These are phyloP conservation scores for Wakefieldia striispora DNA, from an alignment of 768 basidiomycete genomes.

Conservation along the genomic window DNA sequence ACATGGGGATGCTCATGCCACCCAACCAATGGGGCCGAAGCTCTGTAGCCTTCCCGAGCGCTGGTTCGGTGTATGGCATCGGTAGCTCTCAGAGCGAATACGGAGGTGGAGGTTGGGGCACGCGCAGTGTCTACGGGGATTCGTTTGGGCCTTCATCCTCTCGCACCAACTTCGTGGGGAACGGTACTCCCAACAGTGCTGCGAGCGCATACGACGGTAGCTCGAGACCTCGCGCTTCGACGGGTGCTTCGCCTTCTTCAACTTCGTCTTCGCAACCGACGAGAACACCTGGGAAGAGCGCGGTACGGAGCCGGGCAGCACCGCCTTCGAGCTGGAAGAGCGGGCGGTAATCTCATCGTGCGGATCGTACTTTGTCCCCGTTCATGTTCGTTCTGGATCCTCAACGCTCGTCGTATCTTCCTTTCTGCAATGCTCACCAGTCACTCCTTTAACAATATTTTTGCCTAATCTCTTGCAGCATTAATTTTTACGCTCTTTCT, in stretches of 20 bases:
- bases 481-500: slow-evolving; percentile 1
- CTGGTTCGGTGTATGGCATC: slow-evolving; percentile 53
- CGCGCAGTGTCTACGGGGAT: slow-evolving; percentile 73
- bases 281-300: slow-evolving; percentile 15
- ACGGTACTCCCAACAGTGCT: slow-evolving; percentile 10
- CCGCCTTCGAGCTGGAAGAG: slow-evolving; percentile 67
- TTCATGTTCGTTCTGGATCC: no score
- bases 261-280: slow-evolving; percentile 12
- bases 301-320: slow-evolving; percentile 32
- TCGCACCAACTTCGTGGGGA: slow-evolving; percentile 5
- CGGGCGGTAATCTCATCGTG: slow-evolving; percentile 8
- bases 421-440: background rate
- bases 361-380: background rate
- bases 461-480: slow-evolving; percentile 10
- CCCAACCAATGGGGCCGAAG: slow-evolving; percentile 42
- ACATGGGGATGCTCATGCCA: slow-evolving; percentile 39
- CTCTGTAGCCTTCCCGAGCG: slow-evolving; percentile 50
- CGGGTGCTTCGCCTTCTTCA: slow-evolving; percentile 26
- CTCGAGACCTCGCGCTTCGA: slow-evolving; percentile 34
- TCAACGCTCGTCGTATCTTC: no score
- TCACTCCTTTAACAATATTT: slow-evolving; percentile 12
- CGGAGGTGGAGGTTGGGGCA: slow-evolving; percentile 53
- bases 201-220: slow-evolving; percentile 20
- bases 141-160: slow-evolving; percentile 44
- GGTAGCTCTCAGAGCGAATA: slow-evolving; percentile 61